Evolutionary conservation across 2,329 filamentous ascomycete species (phyloP).

Genomic region (Venturia nashicola): DNA sequence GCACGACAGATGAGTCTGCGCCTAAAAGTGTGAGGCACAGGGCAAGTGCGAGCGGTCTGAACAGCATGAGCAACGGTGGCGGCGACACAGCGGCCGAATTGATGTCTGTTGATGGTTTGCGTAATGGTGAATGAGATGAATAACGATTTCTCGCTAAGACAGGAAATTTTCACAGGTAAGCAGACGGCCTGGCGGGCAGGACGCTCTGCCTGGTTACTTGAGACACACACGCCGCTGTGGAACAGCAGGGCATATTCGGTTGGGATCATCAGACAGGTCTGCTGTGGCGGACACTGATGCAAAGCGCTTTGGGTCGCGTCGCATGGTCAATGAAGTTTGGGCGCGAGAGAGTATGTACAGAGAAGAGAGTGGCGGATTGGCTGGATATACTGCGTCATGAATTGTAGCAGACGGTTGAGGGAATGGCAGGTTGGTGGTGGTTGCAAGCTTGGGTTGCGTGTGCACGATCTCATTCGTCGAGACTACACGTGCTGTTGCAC

Average conservation of each 20-base stretch:
- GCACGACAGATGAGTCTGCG: conserved; percentile 4
- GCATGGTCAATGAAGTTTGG: not conserved
- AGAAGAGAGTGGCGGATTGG: not conserved
- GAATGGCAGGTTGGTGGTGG: not conserved
- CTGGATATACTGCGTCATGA: not conserved
- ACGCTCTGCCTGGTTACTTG: not conserved
- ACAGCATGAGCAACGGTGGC: not conserved
- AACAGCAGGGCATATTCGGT: not conserved
- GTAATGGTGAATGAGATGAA: not conserved
- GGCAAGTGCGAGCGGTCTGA: not conserved
- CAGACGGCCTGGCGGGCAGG: not conserved
- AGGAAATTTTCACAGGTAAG: not conserved
- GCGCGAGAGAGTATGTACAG: not conserved
- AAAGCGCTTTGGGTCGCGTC: not conserved
- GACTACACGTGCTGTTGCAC: not conserved
- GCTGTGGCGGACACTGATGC: not conserved
- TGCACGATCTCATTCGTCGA: not conserved
- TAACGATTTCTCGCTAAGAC: not conserved
- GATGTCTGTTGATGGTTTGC: not conserved
- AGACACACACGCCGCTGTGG: not conserved
- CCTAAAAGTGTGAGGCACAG: not conserved
- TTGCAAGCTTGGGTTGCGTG: not conserved
- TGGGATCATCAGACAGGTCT: not conserved
- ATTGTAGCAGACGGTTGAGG: not conserved
- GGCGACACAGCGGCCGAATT: not conserved